A percentile compares a stretch with the other conserved stretches of the same genome.
phyloP scores from a whole-genome alignment of 768 basidiomycete species.

The Suillus occidentalis region DNA sequence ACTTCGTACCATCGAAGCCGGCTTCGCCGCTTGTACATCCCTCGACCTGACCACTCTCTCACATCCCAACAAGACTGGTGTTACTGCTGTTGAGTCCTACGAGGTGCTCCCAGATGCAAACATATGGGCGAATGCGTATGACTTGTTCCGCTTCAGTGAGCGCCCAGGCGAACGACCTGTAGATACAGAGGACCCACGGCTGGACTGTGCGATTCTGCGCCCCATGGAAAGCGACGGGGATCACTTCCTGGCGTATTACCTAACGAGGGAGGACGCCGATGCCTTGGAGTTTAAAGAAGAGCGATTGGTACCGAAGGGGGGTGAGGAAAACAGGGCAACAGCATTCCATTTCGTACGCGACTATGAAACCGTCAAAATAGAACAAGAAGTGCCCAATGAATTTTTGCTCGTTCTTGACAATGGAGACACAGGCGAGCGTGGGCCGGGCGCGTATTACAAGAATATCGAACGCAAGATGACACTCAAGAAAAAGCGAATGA shows the following conservation, averaged over 20 bases:
- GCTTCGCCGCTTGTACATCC: slow-evolving; percentile 58
- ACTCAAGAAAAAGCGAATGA: slow-evolving; percentile 80
- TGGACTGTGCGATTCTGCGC: slow-evolving; percentile 83
- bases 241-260: slow-evolving; percentile 84
- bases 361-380: slow-evolving; percentile 85
- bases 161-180: slow-evolving; percentile 75
- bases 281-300: slow-evolving; percentile 65
- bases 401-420: slow-evolving; percentile 76
- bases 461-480: slow-evolving; percentile 87
- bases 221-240: slow-evolving; percentile 89
- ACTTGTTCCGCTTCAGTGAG: slow-evolving; percentile 83
- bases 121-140: slow-evolving; percentile 89
- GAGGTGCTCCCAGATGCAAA: slow-evolving; percentile 82
- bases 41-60: slow-evolving; percentile 59
- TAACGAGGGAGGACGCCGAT: slow-evolving; percentile 72
- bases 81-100: slow-evolving; percentile 78
- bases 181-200: slow-evolving; percentile 73
- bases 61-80: slow-evolving; percentile 77
- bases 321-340: slow-evolving; percentile 62
- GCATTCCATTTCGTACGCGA: slow-evolving; percentile 78
- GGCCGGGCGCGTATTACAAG: slow-evolving; percentile 84
- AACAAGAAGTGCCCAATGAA: slow-evolving; percentile 84
- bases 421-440: slow-evolving; percentile 45
- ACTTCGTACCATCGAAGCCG: slow-evolving; percentile 74
- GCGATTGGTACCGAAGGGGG: slow-evolving; percentile 47